These are phyloP conservation scores for Oxytropis ochrocephala DNA, from an alignment of 306 rosid genomes.

Conservation along the genomic window DNA sequence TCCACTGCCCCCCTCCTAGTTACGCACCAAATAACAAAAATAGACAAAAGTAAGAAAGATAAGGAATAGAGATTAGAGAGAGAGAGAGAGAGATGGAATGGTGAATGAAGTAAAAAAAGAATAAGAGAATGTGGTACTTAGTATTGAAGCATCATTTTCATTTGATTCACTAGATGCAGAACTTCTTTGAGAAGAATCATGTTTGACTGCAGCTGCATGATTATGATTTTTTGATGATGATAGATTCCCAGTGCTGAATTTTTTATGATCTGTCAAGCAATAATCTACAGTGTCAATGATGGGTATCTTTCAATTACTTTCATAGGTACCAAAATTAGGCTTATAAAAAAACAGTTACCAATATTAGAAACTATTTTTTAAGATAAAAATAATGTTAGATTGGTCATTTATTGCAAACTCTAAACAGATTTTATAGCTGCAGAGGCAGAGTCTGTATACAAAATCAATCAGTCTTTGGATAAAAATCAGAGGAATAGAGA, in stretches of 20 bases:
- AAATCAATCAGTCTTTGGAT: not conserved
- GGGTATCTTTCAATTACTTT: not conserved
- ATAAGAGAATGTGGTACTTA: conserved; percentile 21
- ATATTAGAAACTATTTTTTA: not conserved
- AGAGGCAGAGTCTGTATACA: not conserved
- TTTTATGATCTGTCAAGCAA: conserved; percentile 19
- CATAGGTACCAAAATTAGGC: not conserved
- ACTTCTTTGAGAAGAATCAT: conserved; percentile 20
- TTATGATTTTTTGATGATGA: conserved; percentile 23
- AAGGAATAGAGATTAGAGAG: too few species aligned
- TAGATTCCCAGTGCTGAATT: conserved; percentile 22
- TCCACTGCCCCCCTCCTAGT: conserved; percentile 31
- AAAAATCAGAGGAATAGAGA: not conserved
- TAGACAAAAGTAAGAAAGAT: too few species aligned
- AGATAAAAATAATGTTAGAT: conserved; percentile 3
- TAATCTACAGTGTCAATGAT: not conserved
- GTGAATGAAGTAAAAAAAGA: not conserved
- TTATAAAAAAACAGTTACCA: not conserved
- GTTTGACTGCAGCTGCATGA: conserved; percentile 15
- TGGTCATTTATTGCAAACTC: conserved; percentile 22
- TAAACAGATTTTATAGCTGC: not conserved
- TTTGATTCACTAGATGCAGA: conserved; percentile 23
- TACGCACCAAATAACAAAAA: not conserved
- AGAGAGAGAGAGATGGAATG: too few species aligned
- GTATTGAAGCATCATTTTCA: conserved; percentile 28